Conservation (phyloP, 805 yeast genomes). For the Cyberlindnera mycetangii region DNA sequence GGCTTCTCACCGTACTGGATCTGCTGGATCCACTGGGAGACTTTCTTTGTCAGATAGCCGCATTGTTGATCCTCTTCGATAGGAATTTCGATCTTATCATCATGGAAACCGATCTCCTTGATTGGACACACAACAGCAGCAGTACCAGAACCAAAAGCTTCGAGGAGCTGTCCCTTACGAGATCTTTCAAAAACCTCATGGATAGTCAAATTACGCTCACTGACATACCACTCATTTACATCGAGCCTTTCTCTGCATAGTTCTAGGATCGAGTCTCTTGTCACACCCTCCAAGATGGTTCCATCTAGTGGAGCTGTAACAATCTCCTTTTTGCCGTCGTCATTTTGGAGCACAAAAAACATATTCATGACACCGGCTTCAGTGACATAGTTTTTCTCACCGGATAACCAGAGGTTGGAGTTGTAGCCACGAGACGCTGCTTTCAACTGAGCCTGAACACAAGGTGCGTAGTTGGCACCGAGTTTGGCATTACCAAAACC, state of each 20-base stretch:
- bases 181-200: conserved; percentile 77
- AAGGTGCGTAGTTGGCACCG: conserved; percentile 98
- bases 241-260: conserved; percentile 75
- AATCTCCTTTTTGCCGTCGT: conserved; percentile 81
- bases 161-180: conserved; percentile 76
- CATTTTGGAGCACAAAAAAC: conserved; percentile 80
- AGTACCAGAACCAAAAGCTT: conserved; percentile 96
- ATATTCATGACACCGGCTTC: conserved; percentile 98
- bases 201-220: conserved; percentile 82
- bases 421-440: conserved; percentile 91
- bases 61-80: conserved; percentile 72
- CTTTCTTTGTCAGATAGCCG: conserved; percentile 72
- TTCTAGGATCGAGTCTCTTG: conserved; percentile 81
- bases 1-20: conserved; percentile 86
- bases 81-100: conserved; percentile 72
- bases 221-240: conserved; percentile 73
- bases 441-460: conserved; percentile 83
- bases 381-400: conserved; percentile 81
- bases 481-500: conserved; percentile 95
- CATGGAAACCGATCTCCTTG: conserved; percentile 79
- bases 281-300: conserved; percentile 94
- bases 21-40: conserved; percentile 82
- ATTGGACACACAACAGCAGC: conserved; percentile 97
- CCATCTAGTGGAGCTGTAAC: conserved; percentile 97
- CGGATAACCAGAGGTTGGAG: conserved; percentile 95